These are phyloP conservation scores for Rhizophora apiculata DNA, from an alignment of 345 rosid species.

Conservation along the genomic window DNA sequence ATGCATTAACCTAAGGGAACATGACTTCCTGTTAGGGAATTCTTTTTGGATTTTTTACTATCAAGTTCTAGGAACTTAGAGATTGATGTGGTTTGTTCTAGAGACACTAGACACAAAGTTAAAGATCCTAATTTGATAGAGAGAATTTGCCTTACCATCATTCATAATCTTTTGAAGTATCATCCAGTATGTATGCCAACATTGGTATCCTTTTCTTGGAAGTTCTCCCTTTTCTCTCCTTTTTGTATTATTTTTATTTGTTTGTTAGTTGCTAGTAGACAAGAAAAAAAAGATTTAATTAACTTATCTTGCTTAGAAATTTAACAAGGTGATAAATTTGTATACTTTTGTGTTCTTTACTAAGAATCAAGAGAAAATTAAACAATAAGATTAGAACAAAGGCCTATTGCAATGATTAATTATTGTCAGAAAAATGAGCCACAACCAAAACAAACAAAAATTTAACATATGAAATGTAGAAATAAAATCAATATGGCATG, in stretches of 20 bases:
- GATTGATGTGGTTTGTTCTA: conserved; percentile 30
- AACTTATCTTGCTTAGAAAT: neutral
- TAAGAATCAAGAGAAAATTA: conserved; percentile 75
- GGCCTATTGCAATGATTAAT: too few relatives aligned
- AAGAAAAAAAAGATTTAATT: neutral
- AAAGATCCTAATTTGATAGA: conserved; percentile 91
- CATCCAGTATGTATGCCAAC: conserved; percentile 69
- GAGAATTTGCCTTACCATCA: conserved; percentile 84
- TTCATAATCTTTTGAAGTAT: conserved; percentile 87
- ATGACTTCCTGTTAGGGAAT: neutral
- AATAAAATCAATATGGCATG: too few relatives aligned
- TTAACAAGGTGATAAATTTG: neutral
- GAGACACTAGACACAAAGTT: conserved; percentile 88
- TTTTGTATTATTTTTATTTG: neutral
- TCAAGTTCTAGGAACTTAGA: conserved; percentile 19
- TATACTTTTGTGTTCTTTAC: conserved; percentile 10
- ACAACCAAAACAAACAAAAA: too few relatives aligned
- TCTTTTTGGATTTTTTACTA: conserved; percentile 8
- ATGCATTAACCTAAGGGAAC: neutral
- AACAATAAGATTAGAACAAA: neutral
- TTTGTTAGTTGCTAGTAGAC: neutral
- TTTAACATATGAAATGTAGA: too few relatives aligned
- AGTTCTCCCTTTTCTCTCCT: neutral
- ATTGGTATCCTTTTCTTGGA: neutral
- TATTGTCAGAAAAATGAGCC: neutral